Conservation (phyloP, 2,329 filamentous ascomycete genomes). For the Proliferodiscus dingleyae region DNA sequence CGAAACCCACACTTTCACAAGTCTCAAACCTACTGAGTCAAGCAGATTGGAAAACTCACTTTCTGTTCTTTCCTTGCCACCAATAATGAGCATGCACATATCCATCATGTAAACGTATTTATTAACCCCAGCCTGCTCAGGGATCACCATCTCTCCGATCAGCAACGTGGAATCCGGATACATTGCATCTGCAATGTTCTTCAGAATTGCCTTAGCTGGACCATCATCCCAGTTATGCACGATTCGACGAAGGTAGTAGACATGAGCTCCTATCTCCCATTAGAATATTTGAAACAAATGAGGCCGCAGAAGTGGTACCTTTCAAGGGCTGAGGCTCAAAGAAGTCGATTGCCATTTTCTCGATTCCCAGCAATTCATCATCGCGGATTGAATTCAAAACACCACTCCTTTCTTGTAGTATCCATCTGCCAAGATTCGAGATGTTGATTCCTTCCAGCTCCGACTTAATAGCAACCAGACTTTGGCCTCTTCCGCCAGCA, state of each 20-base stretch:
- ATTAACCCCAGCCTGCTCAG: slow-evolving; percentile 6
- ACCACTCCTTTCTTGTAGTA: slow-evolving; percentile 7
- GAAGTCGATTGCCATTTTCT: slow-evolving; percentile 11
- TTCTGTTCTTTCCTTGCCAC: slow-evolving; percentile 14
- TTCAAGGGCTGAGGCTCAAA: slow-evolving; percentile 8
- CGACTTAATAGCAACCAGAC: slow-evolving; percentile 17
- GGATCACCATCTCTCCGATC: slow-evolving; percentile 19
- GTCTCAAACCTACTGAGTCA: slow-evolving; percentile 10
- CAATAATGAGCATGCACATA: slow-evolving; percentile 17
- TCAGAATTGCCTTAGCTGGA: slow-evolving; percentile 14
- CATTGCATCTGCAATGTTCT: slow-evolving; percentile 21
- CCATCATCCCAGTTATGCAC: slow-evolving; percentile 24
- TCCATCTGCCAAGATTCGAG: slow-evolving; percentile 1
- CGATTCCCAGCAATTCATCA: slow-evolving; percentile 1
- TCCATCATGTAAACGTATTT: slow-evolving; percentile 13
- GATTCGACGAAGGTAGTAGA: slow-evolving; percentile 25
- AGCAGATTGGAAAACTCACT: slow-evolving; percentile 10
- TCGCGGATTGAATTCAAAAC: slow-evolving; percentile 7
- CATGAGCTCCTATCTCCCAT: slow-evolving; percentile 16
- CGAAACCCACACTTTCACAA: slow-evolving; percentile 13
- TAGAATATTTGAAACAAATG: not conserved
- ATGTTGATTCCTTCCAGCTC: slow-evolving; percentile 5
- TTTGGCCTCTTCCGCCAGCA: slow-evolving; percentile 21
- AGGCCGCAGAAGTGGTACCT: slow-evolving; percentile 10
- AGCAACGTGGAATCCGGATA: slow-evolving; percentile 8